A percentile compares a stretch with the other conserved stretches of the same genome.
These are phyloP conservation scores for Malassezia caprae DNA, from an alignment of 1,284 basidiomycete species.

Conservation along the genomic window DNA sequence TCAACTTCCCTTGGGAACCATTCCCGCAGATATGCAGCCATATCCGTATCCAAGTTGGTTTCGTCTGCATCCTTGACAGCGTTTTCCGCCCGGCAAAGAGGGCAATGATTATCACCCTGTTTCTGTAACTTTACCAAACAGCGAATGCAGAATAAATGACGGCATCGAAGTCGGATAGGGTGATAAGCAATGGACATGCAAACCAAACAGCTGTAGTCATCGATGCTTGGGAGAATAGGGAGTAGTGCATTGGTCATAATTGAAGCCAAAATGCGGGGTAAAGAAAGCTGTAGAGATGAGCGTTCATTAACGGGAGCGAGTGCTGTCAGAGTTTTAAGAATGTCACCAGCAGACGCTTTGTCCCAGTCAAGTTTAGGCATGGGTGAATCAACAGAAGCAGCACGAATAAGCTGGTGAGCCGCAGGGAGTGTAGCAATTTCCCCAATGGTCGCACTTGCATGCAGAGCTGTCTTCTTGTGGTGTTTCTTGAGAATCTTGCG, in stretches of 20 bases:
- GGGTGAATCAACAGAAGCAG: conserved; percentile 5
- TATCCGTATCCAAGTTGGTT: conserved; percentile 62
- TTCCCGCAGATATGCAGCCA: conserved; percentile 74
- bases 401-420: conserved; percentile 2
- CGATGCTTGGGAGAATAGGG: conserved; percentile 70
- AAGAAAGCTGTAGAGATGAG: conserved; percentile 30
- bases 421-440: not conserved
- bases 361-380: conserved; percentile 7
- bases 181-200: conserved; percentile 50
- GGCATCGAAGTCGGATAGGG: conserved; percentile 65
- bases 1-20: conserved; percentile 84
- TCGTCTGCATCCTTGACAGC: conserved; percentile 39
- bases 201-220: conserved; percentile 56
- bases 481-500: conserved; percentile 74
- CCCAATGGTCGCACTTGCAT: not conserved
- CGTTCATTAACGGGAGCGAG: not conserved
- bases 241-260: conserved; percentile 73
- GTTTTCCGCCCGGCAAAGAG: conserved; percentile 57
- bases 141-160: conserved; percentile 80
- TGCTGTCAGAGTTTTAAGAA: conserved; percentile 2
- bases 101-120: conserved; percentile 66
- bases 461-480: conserved; percentile 63
- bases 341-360: conserved; percentile 1
- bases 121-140: conserved; percentile 93
- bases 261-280: conserved; percentile 72